Base-by-base conservation (phyloP, 176 grass and related monocot species). In the Lolium perenne region DNA sequence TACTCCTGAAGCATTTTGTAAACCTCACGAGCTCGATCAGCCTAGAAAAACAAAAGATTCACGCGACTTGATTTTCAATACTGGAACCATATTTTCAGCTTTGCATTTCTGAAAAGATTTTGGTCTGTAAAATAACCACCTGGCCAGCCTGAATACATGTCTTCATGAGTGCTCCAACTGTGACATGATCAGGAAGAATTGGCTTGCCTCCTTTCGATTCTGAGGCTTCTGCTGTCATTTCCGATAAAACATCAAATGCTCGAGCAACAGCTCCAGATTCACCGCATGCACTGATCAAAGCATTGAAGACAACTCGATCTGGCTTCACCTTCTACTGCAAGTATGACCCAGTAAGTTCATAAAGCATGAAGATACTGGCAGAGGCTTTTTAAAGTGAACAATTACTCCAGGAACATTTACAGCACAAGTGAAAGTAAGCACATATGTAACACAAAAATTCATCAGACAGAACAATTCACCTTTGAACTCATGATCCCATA, bases 291-390 rank as follows among this genome's bases (percentile, higher is more conserved):
- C 93, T 98, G 80, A 98, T 98, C 67, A 98, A 89, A 89, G 96
- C 93, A 91, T 98, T 98, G 90, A 95, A 98, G 85, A 98, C 86
- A 90, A 94, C 96, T 90, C 96, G 80, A 94, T 98, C 96, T 86
- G 96, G 96, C 90, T 98, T 94, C 90, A 98, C 93, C 87, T 94
- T 98, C 96, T 98, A 98, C 93, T 94, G 93, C 86, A 95, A 87
- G 83, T 32, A 98, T 40, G 53, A 84, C 43, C 81, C 83, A 87
- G 88, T 93, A 98, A 94, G 91, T 80, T 74, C 35, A 80, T 85
- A 57, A 86, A 83, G 83, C 62, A 60, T 23, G 62, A 82, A 85
- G 71, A 78, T 54, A 20, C 78, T 20, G 53, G 63, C 60, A 74
- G 17, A 74, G 4, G 58, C 21, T 68, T 63, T 72, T 62, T 54